These are phyloP conservation scores for Collybiopsis luxurians DNA, from an alignment of 768 basidiomycete genomes.

Conservation along the genomic window DNA sequence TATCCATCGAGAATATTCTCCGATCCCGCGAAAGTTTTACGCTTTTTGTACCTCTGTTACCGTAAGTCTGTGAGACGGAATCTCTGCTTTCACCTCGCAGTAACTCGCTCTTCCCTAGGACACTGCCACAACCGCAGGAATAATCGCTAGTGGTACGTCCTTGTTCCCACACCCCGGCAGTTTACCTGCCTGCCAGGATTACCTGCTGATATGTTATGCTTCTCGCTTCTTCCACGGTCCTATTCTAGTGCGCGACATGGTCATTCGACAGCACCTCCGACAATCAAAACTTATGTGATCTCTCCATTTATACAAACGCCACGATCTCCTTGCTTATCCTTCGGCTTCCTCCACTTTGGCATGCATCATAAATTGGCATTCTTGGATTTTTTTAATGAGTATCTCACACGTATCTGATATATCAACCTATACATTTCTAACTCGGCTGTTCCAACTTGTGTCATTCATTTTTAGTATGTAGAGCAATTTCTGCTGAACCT, in stretches of 20 bases:
- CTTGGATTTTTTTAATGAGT: no score
- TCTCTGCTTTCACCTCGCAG: background rate
- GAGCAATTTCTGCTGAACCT: no score
- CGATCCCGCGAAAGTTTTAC: slow-evolving; percentile 72
- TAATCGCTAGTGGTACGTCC: slow-evolving; percentile 69
- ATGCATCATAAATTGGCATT: no score
- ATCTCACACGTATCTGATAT: no score
- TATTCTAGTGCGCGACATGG: slow-evolving; percentile 73
- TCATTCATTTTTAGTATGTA: no score
- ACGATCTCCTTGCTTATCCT: background rate
- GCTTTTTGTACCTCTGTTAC: slow-evolving; percentile 78
- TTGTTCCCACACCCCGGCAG: background rate
- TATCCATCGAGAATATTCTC: slow-evolving; percentile 75
- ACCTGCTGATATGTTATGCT: background rate
- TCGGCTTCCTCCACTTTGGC: background rate
- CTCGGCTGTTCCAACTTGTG: no score
- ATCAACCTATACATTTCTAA: no score
- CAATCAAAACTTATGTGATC: slow-evolving; percentile 65
- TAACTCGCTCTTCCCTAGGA: slow-evolving; percentile 42
- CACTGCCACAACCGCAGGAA: slow-evolving; percentile 68
- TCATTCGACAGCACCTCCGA: slow-evolving; percentile 73
- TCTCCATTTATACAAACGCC: background rate
- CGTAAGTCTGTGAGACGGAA: slow-evolving; percentile 28
- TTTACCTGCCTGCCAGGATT: background rate
- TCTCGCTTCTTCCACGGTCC: background rate